Percentiles rank a stretch among this genome's conserved stretches.
Conservation (phyloP, 768 basidiomycete genomes). For the Tylopilus subfusipes region DNA sequence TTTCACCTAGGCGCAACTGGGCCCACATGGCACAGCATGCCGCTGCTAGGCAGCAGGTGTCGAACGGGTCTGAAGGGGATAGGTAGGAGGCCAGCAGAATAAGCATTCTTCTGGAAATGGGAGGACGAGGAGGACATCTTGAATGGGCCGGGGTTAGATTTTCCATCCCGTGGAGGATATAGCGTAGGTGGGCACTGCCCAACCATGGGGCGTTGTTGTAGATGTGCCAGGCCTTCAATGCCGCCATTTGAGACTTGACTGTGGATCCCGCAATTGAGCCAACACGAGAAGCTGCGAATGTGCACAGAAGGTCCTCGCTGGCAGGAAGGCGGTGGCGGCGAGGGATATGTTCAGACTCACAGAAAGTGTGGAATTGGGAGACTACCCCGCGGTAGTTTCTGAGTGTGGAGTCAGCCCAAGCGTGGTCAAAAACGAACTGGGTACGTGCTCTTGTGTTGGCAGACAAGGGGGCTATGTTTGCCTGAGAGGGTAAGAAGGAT, state of each 20-base stretch:
- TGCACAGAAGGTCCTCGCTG: not conserved
- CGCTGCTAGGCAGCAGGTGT: not conserved
- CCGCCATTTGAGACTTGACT: not conserved
- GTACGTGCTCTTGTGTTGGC: too few species aligned
- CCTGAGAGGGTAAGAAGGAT: too few species aligned
- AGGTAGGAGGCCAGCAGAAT: not conserved
- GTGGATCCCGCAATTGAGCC: fast-evolving
- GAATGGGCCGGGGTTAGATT: not conserved
- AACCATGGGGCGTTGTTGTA: not conserved
- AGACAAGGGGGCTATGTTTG: too few species aligned
- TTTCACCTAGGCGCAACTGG: not conserved
- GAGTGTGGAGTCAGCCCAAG: too few species aligned
- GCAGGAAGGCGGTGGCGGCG: too few species aligned
- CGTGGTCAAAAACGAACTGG: too few species aligned
- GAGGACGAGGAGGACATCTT: slow-evolving; percentile 11
- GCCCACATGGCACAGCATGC: slow-evolving; percentile 2
- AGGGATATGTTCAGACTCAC: too few species aligned
- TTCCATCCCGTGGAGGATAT: not conserved
- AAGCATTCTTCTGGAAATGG: slow-evolving; percentile 24
- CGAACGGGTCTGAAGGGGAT: not conserved
- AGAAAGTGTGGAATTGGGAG: too few species aligned
- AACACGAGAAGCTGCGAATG: not conserved
- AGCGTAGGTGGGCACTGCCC: not conserved
- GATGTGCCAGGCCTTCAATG: not conserved
- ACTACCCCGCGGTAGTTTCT: too few species aligned